These are phyloP conservation scores for Cladosporium sp. DNA, from an alignment of 2,329 filamentous ascomycete species.

Conservation along the genomic window DNA sequence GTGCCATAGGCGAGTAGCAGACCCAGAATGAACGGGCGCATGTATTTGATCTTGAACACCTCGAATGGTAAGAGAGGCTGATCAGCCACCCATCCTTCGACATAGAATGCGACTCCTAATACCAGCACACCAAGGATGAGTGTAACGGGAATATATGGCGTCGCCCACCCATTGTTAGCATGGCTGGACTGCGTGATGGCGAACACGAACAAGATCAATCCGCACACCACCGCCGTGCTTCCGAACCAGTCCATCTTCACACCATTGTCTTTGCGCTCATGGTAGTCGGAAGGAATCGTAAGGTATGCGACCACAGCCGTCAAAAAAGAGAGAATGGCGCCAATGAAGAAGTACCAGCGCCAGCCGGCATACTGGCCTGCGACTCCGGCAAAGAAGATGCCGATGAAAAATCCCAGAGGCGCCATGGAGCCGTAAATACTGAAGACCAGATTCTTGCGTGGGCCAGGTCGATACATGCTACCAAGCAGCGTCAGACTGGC, in stretches of 20 bases:
- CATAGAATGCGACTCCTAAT: slow-evolving; percentile 59
- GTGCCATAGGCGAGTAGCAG: slow-evolving; percentile 66
- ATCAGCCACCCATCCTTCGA: slow-evolving; percentile 66
- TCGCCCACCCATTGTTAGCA: slow-evolving; percentile 66
- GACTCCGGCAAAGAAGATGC: slow-evolving; percentile 63
- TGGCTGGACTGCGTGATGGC: slow-evolving; percentile 70
- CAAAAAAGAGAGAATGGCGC: slow-evolving; percentile 49
- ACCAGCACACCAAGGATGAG: slow-evolving; percentile 60
- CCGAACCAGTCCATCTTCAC: slow-evolving; percentile 69
- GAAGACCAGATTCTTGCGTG: slow-evolving; percentile 35
- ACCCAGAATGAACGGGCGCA: slow-evolving; percentile 58
- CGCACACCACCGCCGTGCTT: slow-evolving; percentile 56
- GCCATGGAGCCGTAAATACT: slow-evolving; percentile 48
- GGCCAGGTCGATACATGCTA: slow-evolving; percentile 33
- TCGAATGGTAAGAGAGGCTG: slow-evolving; percentile 67
- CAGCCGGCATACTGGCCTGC: slow-evolving; percentile 53
- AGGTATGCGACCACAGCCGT: slow-evolving; percentile 44
- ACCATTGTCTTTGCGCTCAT: slow-evolving; percentile 32
- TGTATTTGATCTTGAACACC: slow-evolving; percentile 65
- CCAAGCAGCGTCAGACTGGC: slow-evolving; percentile 31
- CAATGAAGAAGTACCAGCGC: slow-evolving; percentile 68
- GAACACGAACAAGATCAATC: slow-evolving; percentile 66
- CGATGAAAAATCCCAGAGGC: slow-evolving; percentile 54
- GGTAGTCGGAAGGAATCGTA: slow-evolving; percentile 48
- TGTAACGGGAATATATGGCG: slow-evolving; percentile 65